These are phyloP conservation scores for Wickerhamomyces alni DNA, from an alignment of 805 yeast genomes.

Conservation along the genomic window DNA sequence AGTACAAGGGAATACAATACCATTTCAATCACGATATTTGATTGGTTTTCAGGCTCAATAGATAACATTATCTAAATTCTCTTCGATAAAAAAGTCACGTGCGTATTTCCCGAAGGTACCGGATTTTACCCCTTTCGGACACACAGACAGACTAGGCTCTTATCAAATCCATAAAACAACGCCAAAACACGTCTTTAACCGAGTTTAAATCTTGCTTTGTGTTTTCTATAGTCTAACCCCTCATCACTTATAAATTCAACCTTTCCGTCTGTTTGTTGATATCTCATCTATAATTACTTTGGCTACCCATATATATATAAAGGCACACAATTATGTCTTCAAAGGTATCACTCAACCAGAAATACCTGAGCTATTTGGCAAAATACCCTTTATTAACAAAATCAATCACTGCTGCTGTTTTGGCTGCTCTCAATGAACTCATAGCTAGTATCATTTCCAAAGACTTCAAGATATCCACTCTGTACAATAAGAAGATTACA, in stretches of 20 bases:
- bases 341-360: constrained; percentile 14
- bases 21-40: too few species aligned
- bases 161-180: too few species aligned
- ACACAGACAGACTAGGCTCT: too few species aligned
- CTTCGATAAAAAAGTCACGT: too few species aligned
- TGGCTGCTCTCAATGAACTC: constrained; percentile 53
- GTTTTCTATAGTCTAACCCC: not conserved
- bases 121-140: too few species aligned
- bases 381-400: constrained; percentile 55
- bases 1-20: too few species aligned
- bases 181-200: not conserved
- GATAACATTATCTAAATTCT: too few species aligned
- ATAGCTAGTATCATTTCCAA: constrained; percentile 47
- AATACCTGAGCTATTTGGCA: constrained; percentile 32
- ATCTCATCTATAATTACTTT: too few species aligned
- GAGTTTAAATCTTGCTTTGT: not conserved
- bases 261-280: not conserved
- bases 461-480: constrained; percentile 29
- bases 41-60: too few species aligned
- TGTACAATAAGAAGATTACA: constrained; percentile 14
- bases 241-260: too few species aligned
- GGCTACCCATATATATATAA: too few species aligned
- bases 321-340: constrained; percentile 4
- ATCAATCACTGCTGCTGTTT: constrained; percentile 46
- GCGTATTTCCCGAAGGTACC: too few species aligned